Conservation (phyloP, 2,329 filamentous ascomycete species). For the Neofusicoccum sp. region DNA sequence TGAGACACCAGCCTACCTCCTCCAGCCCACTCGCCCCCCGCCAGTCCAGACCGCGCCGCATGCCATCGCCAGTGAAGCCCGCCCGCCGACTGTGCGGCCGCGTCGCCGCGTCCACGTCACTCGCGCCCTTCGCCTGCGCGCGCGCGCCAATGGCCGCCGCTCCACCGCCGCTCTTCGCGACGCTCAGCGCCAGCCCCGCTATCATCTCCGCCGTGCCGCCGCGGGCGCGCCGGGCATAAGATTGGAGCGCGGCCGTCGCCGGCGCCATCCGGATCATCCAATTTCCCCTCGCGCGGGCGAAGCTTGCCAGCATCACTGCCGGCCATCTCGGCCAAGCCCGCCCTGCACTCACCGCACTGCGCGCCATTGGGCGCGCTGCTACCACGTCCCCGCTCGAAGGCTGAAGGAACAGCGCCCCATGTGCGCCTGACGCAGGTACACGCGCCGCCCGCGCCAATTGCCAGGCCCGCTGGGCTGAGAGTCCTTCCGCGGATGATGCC, state of each 20-base stretch:
- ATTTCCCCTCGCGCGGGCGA: constrained; percentile 11
- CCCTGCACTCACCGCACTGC: constrained; percentile 1
- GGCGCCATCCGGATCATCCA: constrained; percentile 13
- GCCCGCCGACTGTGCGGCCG: background rate
- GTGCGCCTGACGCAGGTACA: background rate
- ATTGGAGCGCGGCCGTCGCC: background rate
- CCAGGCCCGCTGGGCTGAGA: background rate
- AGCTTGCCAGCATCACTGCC: background rate
- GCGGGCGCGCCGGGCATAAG: background rate
- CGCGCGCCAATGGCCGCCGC: no score
- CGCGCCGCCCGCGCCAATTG: no score
- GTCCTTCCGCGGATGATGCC: background rate
- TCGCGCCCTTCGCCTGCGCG: no score
- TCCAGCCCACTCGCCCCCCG: background rate
- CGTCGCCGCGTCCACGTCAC: background rate
- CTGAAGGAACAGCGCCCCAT: constrained; percentile 12
- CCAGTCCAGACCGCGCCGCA: background rate
- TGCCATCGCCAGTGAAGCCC: background rate
- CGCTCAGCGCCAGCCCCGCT: constrained; percentile 9
- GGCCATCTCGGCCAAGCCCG: background rate
- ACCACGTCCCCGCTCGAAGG: constrained; percentile 8
- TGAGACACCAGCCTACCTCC: background rate
- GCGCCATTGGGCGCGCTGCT: background rate
- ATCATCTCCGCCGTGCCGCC: constrained; percentile 15
- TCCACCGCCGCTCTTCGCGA: background rate